phyloP scores from a whole-genome alignment of 2,329 filamentous ascomycete species.

The Colletotrichum liaoningense region DNA sequence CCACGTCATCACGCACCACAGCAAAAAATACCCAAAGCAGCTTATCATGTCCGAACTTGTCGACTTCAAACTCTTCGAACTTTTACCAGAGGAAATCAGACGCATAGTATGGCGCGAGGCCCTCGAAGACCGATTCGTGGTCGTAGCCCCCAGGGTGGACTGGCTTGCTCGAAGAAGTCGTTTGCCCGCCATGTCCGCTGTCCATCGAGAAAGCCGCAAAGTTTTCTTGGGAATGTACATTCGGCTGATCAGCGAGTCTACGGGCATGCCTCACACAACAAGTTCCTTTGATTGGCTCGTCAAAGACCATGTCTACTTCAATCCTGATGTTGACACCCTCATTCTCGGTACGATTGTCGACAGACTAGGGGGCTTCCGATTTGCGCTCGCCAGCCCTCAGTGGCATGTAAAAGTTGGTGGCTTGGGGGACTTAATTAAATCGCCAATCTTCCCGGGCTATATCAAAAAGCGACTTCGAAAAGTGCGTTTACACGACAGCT shows the following conservation, averaged over 20 bases:
- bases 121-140: constrained; percentile 11
- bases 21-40: background rate
- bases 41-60: background rate
- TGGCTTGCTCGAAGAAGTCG: background rate
- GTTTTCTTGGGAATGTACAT: background rate
- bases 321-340: constrained; percentile 9
- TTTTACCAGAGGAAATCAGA: constrained; percentile 3
- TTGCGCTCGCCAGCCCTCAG: background rate
- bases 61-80: background rate
- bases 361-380: background rate
- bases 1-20: background rate
- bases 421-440: too few species aligned
- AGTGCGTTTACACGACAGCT: constrained; percentile 1
- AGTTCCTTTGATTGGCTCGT: too few species aligned
- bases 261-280: background rate
- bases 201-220: constrained; percentile 17
- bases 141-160: background rate
- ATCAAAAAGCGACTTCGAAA: background rate
- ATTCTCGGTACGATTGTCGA: background rate
- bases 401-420: background rate
- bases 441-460: background rate
- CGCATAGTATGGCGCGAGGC: background rate
- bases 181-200: background rate
- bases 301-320: constrained; percentile 8
- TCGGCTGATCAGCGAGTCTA: background rate